phyloP scores from a whole-genome alignment of 2,329 filamentous ascomycete genomes.

The Alternaria triticimaculans region DNA sequence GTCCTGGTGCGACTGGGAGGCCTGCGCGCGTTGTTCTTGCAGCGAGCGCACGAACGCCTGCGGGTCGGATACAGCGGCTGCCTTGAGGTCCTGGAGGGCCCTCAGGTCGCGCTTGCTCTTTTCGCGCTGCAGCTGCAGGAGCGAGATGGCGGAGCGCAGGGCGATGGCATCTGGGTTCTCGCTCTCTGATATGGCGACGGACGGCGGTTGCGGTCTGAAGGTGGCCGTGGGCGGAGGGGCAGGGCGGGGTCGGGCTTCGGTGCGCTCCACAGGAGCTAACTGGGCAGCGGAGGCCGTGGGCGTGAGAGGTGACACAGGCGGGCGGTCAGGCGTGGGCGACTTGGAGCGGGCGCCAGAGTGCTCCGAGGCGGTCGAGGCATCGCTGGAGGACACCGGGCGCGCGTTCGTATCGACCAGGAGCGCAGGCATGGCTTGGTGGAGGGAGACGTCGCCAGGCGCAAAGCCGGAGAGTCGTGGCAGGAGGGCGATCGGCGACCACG shows the following conservation, averaged over 20 bases:
- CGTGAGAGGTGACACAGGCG: conserved; percentile 51
- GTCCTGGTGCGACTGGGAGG: conserved; percentile 36
- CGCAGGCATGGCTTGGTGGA: conserved; percentile 47
- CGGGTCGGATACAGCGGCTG: conserved; percentile 73
- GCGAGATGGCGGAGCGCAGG: conserved; percentile 81
- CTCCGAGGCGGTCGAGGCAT: conserved; percentile 29
- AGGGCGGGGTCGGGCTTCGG: conserved; percentile 34
- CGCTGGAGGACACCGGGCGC: conserved; percentile 32
- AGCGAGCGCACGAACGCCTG: conserved; percentile 75
- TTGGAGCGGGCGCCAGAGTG: conserved; percentile 32
- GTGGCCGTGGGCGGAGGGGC: conserved; percentile 39
- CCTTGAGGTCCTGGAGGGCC: conserved; percentile 71
- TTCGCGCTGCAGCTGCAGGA: conserved; percentile 84
- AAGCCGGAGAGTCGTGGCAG: conserved; percentile 23
- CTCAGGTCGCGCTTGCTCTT: conserved; percentile 79
- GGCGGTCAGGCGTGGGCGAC: conserved; percentile 44
- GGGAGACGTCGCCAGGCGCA: conserved; percentile 26
- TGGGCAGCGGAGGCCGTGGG: conserved; percentile 45
- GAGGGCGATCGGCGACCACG: conserved; percentile 14
- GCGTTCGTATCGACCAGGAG: conserved; percentile 42
- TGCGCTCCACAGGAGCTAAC: conserved; percentile 39
- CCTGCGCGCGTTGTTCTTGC: conserved; percentile 60
- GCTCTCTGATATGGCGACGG: conserved; percentile 55
- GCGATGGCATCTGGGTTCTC: conserved; percentile 87
- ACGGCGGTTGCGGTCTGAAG: conserved; percentile 53